A percentile compares a stretch with the other conserved stretches of the same genome.
These are phyloP conservation scores for Phylloporus rhodoxanthus DNA, from an alignment of 768 basidiomycete genomes.

Conservation along the genomic window DNA sequence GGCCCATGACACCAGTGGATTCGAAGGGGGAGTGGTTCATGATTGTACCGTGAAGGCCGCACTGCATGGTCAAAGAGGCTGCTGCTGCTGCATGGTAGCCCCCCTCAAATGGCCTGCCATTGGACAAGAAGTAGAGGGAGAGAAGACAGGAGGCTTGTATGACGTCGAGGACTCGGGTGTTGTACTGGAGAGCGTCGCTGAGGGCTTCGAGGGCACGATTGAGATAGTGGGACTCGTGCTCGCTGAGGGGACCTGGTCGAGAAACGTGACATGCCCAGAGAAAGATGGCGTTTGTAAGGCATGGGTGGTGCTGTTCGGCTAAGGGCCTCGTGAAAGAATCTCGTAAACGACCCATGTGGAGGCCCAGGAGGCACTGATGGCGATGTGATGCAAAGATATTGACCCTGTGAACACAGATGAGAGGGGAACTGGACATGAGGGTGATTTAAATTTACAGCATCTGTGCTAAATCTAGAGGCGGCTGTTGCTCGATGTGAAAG, in stretches of 20 bases:
- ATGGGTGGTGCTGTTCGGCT: constrained; percentile 65
- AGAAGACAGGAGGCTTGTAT: constrained; percentile 74
- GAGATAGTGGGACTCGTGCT: constrained; percentile 71
- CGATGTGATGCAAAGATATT: constrained; percentile 73
- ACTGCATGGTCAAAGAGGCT: constrained; percentile 66
- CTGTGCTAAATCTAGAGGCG: constrained; percentile 55
- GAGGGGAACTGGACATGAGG: not conserved
- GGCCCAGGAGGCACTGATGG: constrained; percentile 66
- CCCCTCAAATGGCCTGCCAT: constrained; percentile 72
- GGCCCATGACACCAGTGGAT: constrained; percentile 29
- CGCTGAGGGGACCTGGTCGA: constrained; percentile 59
- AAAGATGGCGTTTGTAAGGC: constrained; percentile 74
- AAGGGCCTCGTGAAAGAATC: constrained; percentile 51
- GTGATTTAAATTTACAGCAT: constrained; percentile 49
- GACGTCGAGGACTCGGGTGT: constrained; percentile 56
- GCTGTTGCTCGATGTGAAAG: constrained; percentile 40
- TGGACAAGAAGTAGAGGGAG: constrained; percentile 70
- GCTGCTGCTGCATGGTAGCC: constrained; percentile 73
- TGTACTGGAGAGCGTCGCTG: constrained; percentile 54
- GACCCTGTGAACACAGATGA: constrained; percentile 39
- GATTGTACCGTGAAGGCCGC: constrained; percentile 52
- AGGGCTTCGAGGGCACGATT: constrained; percentile 56
- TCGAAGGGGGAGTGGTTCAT: constrained; percentile 32
- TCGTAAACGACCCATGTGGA: constrained; percentile 61
- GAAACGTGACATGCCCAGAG: constrained; percentile 82